A percentile compares a stretch with the other conserved stretches of the same genome.
Conservation (phyloP, 148 eudicot genomes). For the Camellia granthamiana region DNA sequence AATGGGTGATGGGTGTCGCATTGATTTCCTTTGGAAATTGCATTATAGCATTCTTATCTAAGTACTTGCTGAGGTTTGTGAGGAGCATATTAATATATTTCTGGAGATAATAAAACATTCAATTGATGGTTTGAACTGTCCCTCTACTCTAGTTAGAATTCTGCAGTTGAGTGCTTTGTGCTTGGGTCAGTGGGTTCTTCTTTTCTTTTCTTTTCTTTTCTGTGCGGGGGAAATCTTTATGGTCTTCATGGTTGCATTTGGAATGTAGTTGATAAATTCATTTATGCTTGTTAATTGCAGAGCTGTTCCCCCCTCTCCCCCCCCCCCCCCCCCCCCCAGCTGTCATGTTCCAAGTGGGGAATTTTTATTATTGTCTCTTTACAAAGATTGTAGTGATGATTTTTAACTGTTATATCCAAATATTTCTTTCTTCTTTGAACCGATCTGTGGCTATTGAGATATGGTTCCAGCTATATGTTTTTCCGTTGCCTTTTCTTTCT, state of each 20-base stretch:
- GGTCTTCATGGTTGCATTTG: background rate
- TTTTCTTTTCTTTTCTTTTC: no score
- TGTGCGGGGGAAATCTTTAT: background rate
- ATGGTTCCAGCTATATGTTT: background rate
- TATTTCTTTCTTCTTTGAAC: constrained; percentile 10
- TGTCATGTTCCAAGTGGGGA: background rate
- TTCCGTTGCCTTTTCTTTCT: constrained; percentile 3
- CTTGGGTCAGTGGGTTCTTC: background rate
- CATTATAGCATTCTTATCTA: background rate
- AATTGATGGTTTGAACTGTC: background rate
- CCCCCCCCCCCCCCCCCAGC: no score
- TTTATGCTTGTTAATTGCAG: no score
- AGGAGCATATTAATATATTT: background rate
- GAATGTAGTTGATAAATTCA: background rate
- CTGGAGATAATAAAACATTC: background rate
- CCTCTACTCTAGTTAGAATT: background rate
- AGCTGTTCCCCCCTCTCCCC: no score
- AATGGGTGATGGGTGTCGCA: background rate
- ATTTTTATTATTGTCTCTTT: background rate
- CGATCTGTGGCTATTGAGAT: background rate
- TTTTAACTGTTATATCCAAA: background rate
- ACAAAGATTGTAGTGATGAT: background rate
- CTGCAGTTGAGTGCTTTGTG: background rate
- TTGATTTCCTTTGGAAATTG: background rate
- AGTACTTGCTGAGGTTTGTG: background rate